A percentile compares a stretch with the other conserved stretches of the same genome.
Evolutionary conservation across 2,329 filamentous ascomycete species (phyloP).

Genomic region (Aspergillus amoenus): DNA sequence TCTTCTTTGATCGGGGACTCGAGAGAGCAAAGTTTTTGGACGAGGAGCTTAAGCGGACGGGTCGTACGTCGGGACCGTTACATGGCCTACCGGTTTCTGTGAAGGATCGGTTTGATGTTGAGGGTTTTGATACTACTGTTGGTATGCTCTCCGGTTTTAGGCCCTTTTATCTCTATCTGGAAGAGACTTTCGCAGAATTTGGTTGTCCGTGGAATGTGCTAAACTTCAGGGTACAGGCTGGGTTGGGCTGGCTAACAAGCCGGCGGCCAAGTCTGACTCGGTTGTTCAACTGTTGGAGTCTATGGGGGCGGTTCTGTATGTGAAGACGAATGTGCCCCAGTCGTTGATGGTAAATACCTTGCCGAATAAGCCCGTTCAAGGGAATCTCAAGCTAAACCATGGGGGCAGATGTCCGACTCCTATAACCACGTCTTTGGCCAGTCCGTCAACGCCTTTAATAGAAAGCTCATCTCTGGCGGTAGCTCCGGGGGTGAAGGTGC

Average conservation of each 20-base stretch:
- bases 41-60: conserved; percentile 48
- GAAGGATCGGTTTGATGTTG: conserved; percentile 67
- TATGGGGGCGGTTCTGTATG: conserved; percentile 52
- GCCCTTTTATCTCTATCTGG: neutral
- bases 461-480: conserved; percentile 51
- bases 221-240: conserved; percentile 44
- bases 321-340: conserved; percentile 55
- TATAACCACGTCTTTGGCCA: conserved; percentile 54
- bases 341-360: conserved; percentile 39
- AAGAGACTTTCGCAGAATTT: neutral
- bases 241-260: conserved; percentile 32
- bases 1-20: conserved; percentile 56
- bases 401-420: conserved; percentile 40
- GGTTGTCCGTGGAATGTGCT: neutral
- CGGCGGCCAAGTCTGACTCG: conserved; percentile 24
- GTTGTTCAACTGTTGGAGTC: conserved; percentile 27
- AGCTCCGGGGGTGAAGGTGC: conserved; percentile 56
- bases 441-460: conserved; percentile 51
- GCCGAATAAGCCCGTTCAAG: neutral
- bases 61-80: conserved; percentile 59
- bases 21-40: conserved; percentile 51
- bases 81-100: conserved; percentile 62
- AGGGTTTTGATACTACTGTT: conserved; percentile 27
- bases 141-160: conserved; percentile 15
- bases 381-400: neutral